Evolutionary conservation across 225 moss, liverwort and hornwort species (phyloP).

Genomic region (Physcomitrium patens): DNA sequence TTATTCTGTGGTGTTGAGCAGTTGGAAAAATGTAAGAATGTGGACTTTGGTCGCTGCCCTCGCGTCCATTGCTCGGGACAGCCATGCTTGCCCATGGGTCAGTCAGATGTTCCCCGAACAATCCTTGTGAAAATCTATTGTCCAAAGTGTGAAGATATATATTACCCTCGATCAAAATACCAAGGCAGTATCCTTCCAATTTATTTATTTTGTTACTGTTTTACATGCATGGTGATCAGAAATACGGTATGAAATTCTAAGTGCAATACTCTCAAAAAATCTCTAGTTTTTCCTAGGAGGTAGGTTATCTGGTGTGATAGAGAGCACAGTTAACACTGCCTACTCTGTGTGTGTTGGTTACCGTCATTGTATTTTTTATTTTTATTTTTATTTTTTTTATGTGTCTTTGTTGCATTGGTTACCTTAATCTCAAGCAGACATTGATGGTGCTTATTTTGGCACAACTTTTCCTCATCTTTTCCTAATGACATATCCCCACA

Average conservation of each 20-base stretch:
- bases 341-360: neutral
- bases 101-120: slow-evolving; percentile 93
- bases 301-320: neutral
- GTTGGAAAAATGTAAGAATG: slow-evolving; percentile 97
- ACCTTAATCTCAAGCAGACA: slow-evolving; percentile 68
- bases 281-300: neutral
- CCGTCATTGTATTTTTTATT: neutral
- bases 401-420: slow-evolving; percentile 8
- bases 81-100: slow-evolving; percentile 94
- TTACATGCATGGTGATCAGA: neutral
- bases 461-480: slow-evolving; percentile 98
- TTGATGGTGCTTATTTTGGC: slow-evolving; percentile 97
- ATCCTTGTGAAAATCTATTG: slow-evolving; percentile 99
- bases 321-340: neutral
- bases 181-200: slow-evolving; percentile 96
- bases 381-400: no score
- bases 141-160: slow-evolving; percentile 99
- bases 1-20: slow-evolving; percentile 39
- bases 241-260: neutral
- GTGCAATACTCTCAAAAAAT: neutral
- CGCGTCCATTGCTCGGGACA: slow-evolving; percentile 95
- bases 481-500: slow-evolving; percentile 95
- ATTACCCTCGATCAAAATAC: slow-evolving; percentile 97
- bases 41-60: slow-evolving; percentile 98
- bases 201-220: neutral